These are phyloP conservation scores for Pyropia yezoensis DNA, from an alignment of 23 red algal genomes.

Conservation along the genomic window DNA sequence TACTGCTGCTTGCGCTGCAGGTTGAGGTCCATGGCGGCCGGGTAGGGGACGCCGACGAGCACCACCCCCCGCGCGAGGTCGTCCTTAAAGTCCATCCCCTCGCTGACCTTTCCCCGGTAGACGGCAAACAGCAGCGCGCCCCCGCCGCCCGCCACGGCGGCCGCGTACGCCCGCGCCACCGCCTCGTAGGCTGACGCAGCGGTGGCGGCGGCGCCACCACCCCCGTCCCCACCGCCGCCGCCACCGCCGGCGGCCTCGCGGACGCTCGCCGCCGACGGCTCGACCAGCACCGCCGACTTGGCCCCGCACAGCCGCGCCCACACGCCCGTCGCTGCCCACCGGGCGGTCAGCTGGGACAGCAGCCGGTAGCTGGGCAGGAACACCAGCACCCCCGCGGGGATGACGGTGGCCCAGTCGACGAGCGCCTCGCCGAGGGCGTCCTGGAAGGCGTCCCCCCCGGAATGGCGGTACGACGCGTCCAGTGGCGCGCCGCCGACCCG, in stretches of 20 bases:
- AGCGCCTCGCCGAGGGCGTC: constrained; percentile 59
- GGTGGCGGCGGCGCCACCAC: no score
- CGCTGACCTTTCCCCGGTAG: constrained; percentile 84
- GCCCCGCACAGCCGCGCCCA: constrained; percentile 28
- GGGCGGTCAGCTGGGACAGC: constrained; percentile 22
- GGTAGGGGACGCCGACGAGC: constrained; percentile 75
- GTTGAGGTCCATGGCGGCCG: constrained; percentile 38
- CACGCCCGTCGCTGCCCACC: constrained; percentile 39
- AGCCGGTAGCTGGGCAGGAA: constrained; percentile 85
- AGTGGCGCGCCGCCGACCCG: not conserved
- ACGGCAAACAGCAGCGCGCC: constrained; percentile 72
- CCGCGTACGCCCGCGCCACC: constrained; percentile 22
- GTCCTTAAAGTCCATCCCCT: constrained; percentile 83
- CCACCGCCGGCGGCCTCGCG: no score
- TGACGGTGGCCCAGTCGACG: constrained; percentile 29
- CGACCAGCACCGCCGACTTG: constrained; percentile 38
- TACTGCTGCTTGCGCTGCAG: constrained; percentile 61
- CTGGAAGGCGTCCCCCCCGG: constrained; percentile 47
- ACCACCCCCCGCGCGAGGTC: constrained; percentile 59
- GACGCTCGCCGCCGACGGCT: constrained; percentile 1
- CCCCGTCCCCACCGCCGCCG: no score
- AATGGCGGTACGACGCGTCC: constrained; percentile 32
- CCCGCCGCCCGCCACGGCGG: constrained; percentile 1
- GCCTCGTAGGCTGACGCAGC: not conserved
- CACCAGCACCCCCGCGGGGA: constrained; percentile 68